Evolutionary conservation across 169 alveolate species (phyloP).

Genomic region (Prorocentrum cordatum): DNA sequence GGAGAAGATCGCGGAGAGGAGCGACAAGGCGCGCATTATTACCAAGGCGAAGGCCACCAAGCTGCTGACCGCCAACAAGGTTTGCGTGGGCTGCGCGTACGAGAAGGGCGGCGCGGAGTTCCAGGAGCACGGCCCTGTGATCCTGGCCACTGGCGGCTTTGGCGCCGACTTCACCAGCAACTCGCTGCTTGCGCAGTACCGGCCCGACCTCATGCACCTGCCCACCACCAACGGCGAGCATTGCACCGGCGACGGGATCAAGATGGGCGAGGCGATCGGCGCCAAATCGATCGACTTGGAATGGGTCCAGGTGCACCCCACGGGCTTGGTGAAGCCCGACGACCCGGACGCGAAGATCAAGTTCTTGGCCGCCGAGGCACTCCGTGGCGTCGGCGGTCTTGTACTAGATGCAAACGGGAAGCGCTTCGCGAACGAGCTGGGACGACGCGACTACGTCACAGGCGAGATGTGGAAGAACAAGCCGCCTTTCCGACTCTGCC

Average conservation of each 20-base stretch:
- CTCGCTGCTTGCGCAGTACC: conserved; percentile 14
- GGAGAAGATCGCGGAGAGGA: conserved; percentile 49
- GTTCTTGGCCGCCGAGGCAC: conserved; percentile 57
- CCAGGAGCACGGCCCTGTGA: conserved; percentile 34
- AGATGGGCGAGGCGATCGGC: conserved; percentile 74
- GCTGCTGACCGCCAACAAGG: too few relatives aligned
- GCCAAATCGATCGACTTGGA: conserved; percentile 73
- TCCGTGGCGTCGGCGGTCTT: conserved; percentile 59
- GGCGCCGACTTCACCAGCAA: conserved; percentile 45
- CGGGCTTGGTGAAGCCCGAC: conserved; percentile 75
- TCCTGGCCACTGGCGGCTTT: conserved; percentile 45
- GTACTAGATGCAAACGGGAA: conserved; percentile 35
- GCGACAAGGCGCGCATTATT: conserved; percentile 16
- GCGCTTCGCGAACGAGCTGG: conserved; percentile 75
- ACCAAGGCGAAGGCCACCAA: too few relatives aligned
- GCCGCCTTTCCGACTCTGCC: too few relatives aligned
- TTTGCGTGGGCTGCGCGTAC: too few relatives aligned
- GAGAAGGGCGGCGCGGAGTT: conserved; percentile 6
- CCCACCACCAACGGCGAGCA: conserved; percentile 65
- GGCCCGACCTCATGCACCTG: conserved; percentile 16
- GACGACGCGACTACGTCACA: conserved; percentile 72
- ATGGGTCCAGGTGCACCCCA: conserved; percentile 75
- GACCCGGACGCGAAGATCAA: conserved; percentile 72
- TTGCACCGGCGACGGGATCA: conserved; percentile 61
- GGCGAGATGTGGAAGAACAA: conserved; percentile 74